These are phyloP conservation scores for Thielaviopsis ethacetica DNA, from an alignment of 2,329 filamentous ascomycete genomes.

Conservation along the genomic window DNA sequence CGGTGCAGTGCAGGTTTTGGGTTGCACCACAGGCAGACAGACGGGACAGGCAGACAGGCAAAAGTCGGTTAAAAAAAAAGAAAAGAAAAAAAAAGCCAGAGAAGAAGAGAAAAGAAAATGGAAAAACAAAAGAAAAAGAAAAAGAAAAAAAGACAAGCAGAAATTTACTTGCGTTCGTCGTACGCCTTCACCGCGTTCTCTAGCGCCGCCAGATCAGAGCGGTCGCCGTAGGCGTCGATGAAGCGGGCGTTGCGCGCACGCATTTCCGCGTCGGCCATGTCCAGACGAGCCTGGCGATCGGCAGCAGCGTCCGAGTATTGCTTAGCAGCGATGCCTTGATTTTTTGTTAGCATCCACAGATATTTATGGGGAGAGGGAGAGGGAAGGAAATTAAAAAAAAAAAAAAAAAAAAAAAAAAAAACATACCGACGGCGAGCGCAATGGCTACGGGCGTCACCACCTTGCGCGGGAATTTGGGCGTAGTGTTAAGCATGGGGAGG, in stretches of 20 bases:
- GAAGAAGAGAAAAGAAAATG: background rate
- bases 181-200: conserved; percentile 32
- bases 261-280: conserved; percentile 21
- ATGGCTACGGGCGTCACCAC: conserved; percentile 18
- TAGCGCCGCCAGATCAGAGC: conserved; percentile 30
- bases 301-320: conserved; percentile 2
- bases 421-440: conserved; percentile 19
- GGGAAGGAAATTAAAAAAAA: background rate
- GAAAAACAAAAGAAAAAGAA: background rate
- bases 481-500: conserved; percentile 17
- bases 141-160: background rate
- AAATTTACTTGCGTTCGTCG: conserved; percentile 17
- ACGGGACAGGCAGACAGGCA: no score
- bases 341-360: background rate
- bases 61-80: background rate
- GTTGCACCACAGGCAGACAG: background rate
- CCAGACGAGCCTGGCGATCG: conserved; percentile 17
- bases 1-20: background rate
- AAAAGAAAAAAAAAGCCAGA: background rate
- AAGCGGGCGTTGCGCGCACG: conserved; percentile 25
- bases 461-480: conserved; percentile 6
- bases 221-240: conserved; percentile 33
- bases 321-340: conserved; percentile 6
- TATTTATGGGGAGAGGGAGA: background rate
- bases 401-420: background rate